Percentiles rank a stretch among this genome's conserved stretches.
Evolutionary conservation across 2,329 filamentous ascomycete species (phyloP).

Genomic region (Beauveria caledonica): DNA sequence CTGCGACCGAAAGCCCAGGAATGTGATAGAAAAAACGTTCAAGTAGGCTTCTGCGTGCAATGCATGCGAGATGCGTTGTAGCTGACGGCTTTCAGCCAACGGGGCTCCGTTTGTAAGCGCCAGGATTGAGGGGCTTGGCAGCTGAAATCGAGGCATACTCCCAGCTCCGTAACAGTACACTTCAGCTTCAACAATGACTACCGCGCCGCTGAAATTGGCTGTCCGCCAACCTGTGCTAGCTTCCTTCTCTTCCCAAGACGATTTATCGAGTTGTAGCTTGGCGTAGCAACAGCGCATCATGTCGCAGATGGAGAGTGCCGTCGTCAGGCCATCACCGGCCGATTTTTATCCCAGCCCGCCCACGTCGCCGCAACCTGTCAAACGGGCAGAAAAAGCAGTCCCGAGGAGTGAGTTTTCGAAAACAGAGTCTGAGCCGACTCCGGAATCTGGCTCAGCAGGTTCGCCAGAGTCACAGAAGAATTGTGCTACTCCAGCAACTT

Average conservation of each 20-base stretch:
- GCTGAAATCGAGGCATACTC: neutral
- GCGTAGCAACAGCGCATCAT: neutral
- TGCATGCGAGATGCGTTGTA: neutral
- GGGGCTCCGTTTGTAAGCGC: conserved; percentile 3
- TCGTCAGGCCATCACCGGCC: neutral
- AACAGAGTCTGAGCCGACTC: neutral
- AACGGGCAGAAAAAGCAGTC: neutral
- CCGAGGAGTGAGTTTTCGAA: neutral
- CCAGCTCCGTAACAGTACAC: too few relatives aligned
- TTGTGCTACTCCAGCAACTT: neutral
- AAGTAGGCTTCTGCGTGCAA: neutral
- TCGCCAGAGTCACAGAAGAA: neutral
- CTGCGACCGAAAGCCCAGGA: neutral
- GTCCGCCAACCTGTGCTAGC: neutral
- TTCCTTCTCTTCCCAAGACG: neutral
- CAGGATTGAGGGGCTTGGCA: conserved; percentile 1
- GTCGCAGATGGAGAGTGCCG: neutral
- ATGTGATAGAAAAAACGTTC: neutral
- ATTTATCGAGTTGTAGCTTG: neutral
- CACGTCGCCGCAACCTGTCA: neutral
- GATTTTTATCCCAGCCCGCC: conserved; percentile 5
- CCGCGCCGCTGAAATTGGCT: too few relatives aligned
- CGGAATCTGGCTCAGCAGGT: neutral
- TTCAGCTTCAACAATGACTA: too few relatives aligned
- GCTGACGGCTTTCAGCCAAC: neutral